Evolutionary conservation across 2,329 filamentous ascomycete genomes (phyloP), one percentile per base, ranked within the genome.

Genomic region (Bipolaris victoriae): DNA sequence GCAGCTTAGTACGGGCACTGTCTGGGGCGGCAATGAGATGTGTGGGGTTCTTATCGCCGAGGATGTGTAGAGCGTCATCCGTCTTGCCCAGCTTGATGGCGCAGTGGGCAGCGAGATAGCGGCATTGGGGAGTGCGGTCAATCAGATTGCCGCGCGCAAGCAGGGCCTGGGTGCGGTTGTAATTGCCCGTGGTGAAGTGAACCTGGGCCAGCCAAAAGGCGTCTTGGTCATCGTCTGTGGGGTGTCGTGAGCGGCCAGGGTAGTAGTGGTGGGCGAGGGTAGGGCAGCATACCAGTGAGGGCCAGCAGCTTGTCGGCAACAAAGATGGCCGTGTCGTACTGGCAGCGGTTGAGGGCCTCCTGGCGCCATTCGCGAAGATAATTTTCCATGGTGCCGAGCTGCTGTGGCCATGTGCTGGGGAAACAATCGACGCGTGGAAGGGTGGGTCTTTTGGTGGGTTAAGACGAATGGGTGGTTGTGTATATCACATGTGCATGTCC

Each of bases 171-270:
- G 95, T 93, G 69, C 95, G 90, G 7, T 90, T 95, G 77, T 96
- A 97, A 81, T 98, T 97, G 68, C 92, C 93, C 47, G 92, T 95
- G 49, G 89, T 90, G 79, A 98, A 99, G 78, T 99, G 94, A 36
- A 97, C 92, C 78, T 98, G 94, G n/a, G 95, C 95, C 41, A 99
- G 88, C 90, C 92, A 97, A 74, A 97, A 97, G 39, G 93, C 94
- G 76, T 99, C 95, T 64, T 91, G 89, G 71, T 97, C 92, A 75
- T 94, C 90, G 72, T 93, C 95, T 97, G 64, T 7, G 31, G 6
- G 24, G 13, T 29, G 16, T 31, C 37, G 57, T 70, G 29, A 65
- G 49, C 59, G 18, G 31, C 6, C 9, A 7, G 18, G 41, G 20
- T 7, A 11, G 11, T 16, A 13, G 16, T 13, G 24, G 13, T 43